Evolutionary conservation across 176 grass and related monocot genomes (phyloP), one percentile per base, ranked within the genome.

Genomic region (Avena insularis): DNA sequence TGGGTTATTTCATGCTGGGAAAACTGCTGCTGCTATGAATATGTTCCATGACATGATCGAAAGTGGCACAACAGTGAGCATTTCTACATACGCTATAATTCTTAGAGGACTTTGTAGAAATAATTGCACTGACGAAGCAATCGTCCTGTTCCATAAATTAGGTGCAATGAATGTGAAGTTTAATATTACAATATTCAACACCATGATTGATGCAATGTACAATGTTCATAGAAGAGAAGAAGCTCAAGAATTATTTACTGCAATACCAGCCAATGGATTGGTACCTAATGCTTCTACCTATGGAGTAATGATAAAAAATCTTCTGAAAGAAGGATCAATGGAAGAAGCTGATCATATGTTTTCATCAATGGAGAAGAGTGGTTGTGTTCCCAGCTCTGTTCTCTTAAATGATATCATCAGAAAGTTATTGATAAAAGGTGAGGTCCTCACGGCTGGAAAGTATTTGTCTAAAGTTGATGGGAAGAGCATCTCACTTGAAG

Each of bases 391-490:
- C 0, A 15, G 12, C 6, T 25, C 71, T 74, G n/a, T 0, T 74
- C 11, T 74, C 2, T 8, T 49, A 74, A 73, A 73, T 73, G 4
- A 8, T 25, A 74, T 48, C 43, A 73, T 73, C 43, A 6, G 69
- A 21, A 25, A 9, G 2, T 48, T 48, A 13, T 13, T 73, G 40
- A 0, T 23, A 73, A 13, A 25, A 8, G 70, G 10, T 23, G 43
- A 73, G 19, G 6, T 73, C 0, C 4, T 21, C 10, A 73, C 48
- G 70, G 70, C 4, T 3, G 70, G 70, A 73, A 73, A 43, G 5
- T 43, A 43, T 43, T 43, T 73, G 20, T 13, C 70, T 73, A 73
- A 25, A 73, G 40, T 73, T 73, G 70, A 73, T 43, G 70, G 19
- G 1, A 73, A 73, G 69, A 23, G 5, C 4, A 23, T 73, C 20